Base-by-base conservation (phyloP, 106 monocot species). In the Dioscorea dumetorum region DNA sequence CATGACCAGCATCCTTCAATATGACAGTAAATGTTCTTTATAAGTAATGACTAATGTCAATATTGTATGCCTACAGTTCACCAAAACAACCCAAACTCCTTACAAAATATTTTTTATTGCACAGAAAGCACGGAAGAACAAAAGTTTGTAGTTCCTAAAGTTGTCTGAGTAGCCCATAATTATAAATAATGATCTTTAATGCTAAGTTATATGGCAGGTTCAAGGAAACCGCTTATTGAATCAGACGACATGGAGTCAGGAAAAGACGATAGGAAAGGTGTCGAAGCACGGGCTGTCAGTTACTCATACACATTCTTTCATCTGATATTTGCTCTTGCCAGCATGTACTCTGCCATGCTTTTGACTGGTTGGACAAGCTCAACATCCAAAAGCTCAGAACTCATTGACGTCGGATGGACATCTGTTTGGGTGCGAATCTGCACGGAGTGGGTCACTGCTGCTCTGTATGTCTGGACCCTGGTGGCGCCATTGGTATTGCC, bases 291-390 rank as follows among this genome's bases (percentile, higher is more conserved):
- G n/a, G 88, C 91, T 10, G 88, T 91, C 50, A 88, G 78, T 66
- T 95, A 95, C 78, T 95, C 95, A 9, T 95, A 95, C 77, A 82
- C 80, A 21, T 95, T 95, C 71, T 95, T 95, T 72, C 91, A 95
- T 74, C 69, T 95, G 14, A 88, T 95, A 74, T 95, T 95, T 60
- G 88, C 95, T 7, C 78, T 95, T 8, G 91, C 95, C 0, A 95
- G 95, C 73, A 95, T 91, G 95, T 95, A 95, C 61, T 91, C 91
- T 12, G 88, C 95, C 54, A 95, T 91, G 95, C 91, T 95, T 63
- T 83, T 95, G n/a, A 95, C 88, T 14, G 91, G 95, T 48, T 95
- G 95, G 95, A 84, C 74, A 19, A 80, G 79, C 60, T 75, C 91
- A 1, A 69, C 72, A 15, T 64, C 85, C 12, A 83, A 63, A 8